Base-by-base conservation (phyloP, 352 stramenopile genomes). In the Globisporangium megalacanthum region DNA sequence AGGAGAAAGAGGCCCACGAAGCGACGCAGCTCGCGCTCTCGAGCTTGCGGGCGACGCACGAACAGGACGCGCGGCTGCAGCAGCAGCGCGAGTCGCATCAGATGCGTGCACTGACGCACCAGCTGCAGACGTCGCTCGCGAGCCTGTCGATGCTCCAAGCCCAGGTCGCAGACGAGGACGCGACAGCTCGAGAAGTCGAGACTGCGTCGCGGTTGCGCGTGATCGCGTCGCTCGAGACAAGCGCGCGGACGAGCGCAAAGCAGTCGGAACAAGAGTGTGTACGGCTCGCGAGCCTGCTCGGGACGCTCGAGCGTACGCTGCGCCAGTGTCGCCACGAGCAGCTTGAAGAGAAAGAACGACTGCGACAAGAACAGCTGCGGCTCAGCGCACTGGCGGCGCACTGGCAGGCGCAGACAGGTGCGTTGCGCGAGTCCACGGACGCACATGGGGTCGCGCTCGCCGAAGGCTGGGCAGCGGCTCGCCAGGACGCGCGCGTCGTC, bases 291-390 rank as follows among this genome's bases (percentile, higher is more conserved):
- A 73, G 70, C 44, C 48, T 93, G 5, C 56, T 91, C 4, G 56
- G 59, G 6, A 72, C 61, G 1, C 61, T 93, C 1, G 83, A 91
- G 62, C 57, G 65, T 14, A 79, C 71, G 6, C 64, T 87, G 35
- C 74, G 81, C 0, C 62, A 73, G 35, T 66, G 62, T 22, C 73
- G 79, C 6, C 77, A 88, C 48, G 79, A 84, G 52, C 68, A 84
- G 29, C 52, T 87, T 11, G 83, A 91, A 22, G 79, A 93, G 49
- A 86, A 88, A 47, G 81, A 93, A 65, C 75, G 83, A 3, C 48
- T 93, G 39, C 68, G 79, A 9, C 69, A 82, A 20, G 81, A 93
- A 48, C 83, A 93, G 56, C 50, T 75, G n/a, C 80, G 83, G 0
- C 39, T 93, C 5, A 73, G 80, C 41, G 72, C 72, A 13, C 60